A percentile compares a stretch with the other conserved stretches of the same genome.
Conservation (phyloP, 306 rosid species). For the Medicago lupulina region DNA sequence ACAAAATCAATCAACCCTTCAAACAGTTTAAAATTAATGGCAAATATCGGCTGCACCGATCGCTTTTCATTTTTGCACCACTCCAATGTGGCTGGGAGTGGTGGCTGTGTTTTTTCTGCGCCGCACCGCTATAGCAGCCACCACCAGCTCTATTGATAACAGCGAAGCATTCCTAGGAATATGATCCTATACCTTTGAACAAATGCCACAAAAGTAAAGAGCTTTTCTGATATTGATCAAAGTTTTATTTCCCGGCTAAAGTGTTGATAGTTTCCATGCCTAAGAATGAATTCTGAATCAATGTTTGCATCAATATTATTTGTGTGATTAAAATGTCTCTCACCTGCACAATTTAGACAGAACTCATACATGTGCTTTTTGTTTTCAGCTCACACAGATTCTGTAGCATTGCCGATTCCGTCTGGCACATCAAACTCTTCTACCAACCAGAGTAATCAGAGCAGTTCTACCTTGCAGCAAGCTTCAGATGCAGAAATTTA, state of each 20-base stretch:
- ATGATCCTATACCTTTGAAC: neutral
- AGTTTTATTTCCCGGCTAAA: neutral
- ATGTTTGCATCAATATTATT: conserved; percentile 1
- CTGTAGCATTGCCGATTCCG: conserved; percentile 41
- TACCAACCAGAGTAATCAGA: conserved; percentile 56
- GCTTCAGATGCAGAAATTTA: conserved; percentile 41
- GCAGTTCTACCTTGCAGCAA: conserved; percentile 51
- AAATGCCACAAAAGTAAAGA: neutral
- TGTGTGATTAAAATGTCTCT: conserved; percentile 26
- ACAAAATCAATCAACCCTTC: too few relatives aligned
- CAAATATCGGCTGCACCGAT: too few relatives aligned
- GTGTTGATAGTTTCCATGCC: conserved; percentile 11
- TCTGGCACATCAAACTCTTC: conserved; percentile 49
- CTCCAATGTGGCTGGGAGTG: too few relatives aligned
- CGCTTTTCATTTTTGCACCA: too few relatives aligned
- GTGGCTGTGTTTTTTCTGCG: too few relatives aligned
- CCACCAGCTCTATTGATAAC: too few relatives aligned
- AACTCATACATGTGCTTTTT: conserved; percentile 39
- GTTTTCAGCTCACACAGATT: conserved; percentile 49
- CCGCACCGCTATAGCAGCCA: too few relatives aligned
- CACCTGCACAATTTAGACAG: conserved; percentile 21
- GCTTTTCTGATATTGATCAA: conserved; percentile 29
- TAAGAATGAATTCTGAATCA: neutral
- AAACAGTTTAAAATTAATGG: too few relatives aligned
- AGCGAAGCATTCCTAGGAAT: neutral